Base-by-base conservation (phyloP, 306 rosid genomes). In the Inga laurina region DNA sequence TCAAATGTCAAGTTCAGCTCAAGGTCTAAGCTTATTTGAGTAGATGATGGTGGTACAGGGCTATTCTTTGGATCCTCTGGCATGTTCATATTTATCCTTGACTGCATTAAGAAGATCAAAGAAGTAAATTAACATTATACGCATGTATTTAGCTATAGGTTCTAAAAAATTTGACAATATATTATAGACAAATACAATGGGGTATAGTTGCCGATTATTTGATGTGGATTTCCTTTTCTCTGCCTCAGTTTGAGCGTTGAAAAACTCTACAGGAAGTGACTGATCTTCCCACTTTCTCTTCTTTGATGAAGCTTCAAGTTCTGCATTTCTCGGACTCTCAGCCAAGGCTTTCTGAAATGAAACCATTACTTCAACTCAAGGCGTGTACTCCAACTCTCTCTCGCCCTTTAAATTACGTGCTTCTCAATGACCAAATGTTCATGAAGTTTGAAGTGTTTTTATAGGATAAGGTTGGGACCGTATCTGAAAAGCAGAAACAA, bases 1-100 rank as follows among this genome's bases (percentile, higher is more conserved):
- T 86, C 91, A 77, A 91, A 84, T 45, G 94, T 90, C 59, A 96
- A 85, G 90, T 92, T 96, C 82, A 96, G 92, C 87, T 88, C 94
- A 15, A 96, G 97, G 91, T 96, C 94, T 82, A 96, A 82, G 89
- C 93, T 90, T 88, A 81, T 87, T 81, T 84, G 86, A 65, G 66
- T 74, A 49, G 81, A 66, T 51, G 54, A 56, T 43, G 81, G 81
- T 39, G 83, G 61, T 59, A 82, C 89, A 2, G 78, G 80, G 37
- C 84, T 90, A 73, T 84, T 85, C 78, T 88, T 85, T 79, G 90
- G 89, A 72, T 88, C 93, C 83, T 72, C 90, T 2, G 62, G 72
- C 57, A 91, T 85, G 82, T 88, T 88, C 79, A 61, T 78, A 4
- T 82, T 87, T 7, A 89, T 88, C 87, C 85, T 94, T 32, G 99